These are phyloP conservation scores for Anastatica hierochuntica DNA, from an alignment of 345 rosid genomes.

Conservation along the genomic window DNA sequence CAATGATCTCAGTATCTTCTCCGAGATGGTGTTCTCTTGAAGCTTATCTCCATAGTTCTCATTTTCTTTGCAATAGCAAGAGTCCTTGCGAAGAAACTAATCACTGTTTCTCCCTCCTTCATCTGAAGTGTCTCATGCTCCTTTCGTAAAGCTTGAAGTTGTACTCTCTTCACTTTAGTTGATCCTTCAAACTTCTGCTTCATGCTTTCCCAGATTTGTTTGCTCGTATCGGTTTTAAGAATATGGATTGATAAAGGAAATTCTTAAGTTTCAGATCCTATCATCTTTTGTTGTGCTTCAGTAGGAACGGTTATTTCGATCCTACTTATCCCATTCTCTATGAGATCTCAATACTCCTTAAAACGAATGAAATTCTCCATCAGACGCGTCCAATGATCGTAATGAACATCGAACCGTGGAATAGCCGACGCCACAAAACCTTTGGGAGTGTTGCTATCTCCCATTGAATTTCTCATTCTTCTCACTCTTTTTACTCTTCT, in stretches of 20 bases:
- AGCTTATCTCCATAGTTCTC: background rate
- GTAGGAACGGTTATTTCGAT: background rate
- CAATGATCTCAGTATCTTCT: background rate
- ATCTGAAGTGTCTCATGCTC: background rate
- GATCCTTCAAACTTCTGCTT: background rate
- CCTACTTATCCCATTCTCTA: background rate
- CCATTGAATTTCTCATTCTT: background rate
- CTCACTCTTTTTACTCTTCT: background rate
- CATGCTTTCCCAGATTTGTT: background rate
- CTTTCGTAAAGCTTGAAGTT: background rate
- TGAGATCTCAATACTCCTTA: background rate
- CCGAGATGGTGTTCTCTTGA: background rate
- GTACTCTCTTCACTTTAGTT: background rate
- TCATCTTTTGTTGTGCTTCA: background rate
- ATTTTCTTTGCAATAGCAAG: background rate
- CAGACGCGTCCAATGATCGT: background rate
- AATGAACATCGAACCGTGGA: background rate
- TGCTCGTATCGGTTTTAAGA: background rate
- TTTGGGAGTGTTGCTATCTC: background rate
- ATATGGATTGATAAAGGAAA: background rate
- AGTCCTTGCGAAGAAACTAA: background rate
- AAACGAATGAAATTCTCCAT: background rate
- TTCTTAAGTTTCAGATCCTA: background rate
- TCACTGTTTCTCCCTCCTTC: background rate
- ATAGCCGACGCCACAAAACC: background rate